A percentile compares a stretch with the other conserved stretches of the same genome.
phyloP scores from a whole-genome alignment of 352 stramenopile species.

The Phytophthora rubi region DNA sequence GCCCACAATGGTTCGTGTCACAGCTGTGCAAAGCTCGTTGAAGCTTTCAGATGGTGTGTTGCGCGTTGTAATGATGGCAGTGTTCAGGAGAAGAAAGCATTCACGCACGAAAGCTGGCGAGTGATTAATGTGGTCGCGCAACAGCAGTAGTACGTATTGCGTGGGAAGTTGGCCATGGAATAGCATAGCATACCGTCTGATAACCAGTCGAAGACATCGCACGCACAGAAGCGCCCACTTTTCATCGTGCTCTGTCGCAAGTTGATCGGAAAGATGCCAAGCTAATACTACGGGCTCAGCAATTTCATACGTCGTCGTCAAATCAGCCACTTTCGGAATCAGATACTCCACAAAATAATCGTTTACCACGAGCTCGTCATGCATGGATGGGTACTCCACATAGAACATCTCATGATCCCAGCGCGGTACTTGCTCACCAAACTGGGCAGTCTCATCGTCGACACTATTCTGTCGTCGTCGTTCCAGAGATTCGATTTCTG shows the following conservation, averaged over 20 bases:
- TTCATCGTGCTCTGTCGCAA: slow-evolving; percentile 69
- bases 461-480: slow-evolving; percentile 17
- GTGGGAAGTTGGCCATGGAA: slow-evolving; percentile 80
- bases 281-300: slow-evolving; percentile 73
- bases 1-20: slow-evolving; percentile 59
- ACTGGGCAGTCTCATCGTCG: slow-evolving; percentile 17
- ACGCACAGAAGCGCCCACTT: slow-evolving; percentile 65
- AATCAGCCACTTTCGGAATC: slow-evolving; percentile 70
- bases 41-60: slow-evolving; percentile 72
- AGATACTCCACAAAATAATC: slow-evolving; percentile 83
- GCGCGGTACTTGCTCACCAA: slow-evolving; percentile 37
- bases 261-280: slow-evolving; percentile 81
- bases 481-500: slow-evolving; percentile 64
- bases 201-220: slow-evolving; percentile 70
- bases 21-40: slow-evolving; percentile 53
- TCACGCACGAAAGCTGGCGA: slow-evolving; percentile 70
- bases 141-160: slow-evolving; percentile 44
- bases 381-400: slow-evolving; percentile 75
- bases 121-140: slow-evolving; percentile 70
- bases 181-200: slow-evolving; percentile 80
- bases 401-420: slow-evolving; percentile 89
- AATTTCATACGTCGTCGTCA: slow-evolving; percentile 74
- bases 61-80: slow-evolving; percentile 71
- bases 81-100: slow-evolving; percentile 79
- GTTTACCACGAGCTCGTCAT: slow-evolving; percentile 79